phyloP scores from a whole-genome alignment of 1,139 yeast genomes.

The Suhomyces yuchorum region DNA sequence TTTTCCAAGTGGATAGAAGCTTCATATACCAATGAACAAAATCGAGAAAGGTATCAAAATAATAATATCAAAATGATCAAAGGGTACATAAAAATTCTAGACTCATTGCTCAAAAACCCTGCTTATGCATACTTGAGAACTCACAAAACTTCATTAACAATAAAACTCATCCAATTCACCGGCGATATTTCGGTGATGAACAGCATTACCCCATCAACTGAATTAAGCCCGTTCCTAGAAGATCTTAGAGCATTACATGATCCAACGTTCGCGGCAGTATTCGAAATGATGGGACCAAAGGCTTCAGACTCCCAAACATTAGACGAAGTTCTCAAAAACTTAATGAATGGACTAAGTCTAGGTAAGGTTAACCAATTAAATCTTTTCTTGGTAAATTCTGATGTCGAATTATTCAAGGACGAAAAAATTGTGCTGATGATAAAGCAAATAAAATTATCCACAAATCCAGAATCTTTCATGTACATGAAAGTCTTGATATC shows the following conservation, averaged over 20 bases:
- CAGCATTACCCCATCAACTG: neutral
- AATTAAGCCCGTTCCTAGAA: constrained; percentile 7
- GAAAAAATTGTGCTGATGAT: constrained; percentile 8
- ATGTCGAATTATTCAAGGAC: constrained; percentile 2
- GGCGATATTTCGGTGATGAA: constrained; percentile 1
- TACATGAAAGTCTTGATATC: constrained; percentile 12
- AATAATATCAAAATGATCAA: constrained; percentile 27
- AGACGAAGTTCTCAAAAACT: neutral
- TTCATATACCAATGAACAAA: constrained; percentile 16
- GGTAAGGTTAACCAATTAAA: constrained; percentile 6
- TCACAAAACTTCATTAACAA: constrained; percentile 11
- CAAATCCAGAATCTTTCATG: constrained; percentile 8
- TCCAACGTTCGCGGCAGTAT: neutral
- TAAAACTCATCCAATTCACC: constrained; percentile 14
- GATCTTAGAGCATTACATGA: constrained; percentile 6
- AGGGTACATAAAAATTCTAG: constrained; percentile 28
- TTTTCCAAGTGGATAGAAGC: constrained; percentile 29
- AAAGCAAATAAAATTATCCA: constrained; percentile 7
- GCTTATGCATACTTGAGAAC: constrained; percentile 4
- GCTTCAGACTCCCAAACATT: neutral
- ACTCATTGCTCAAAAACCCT: constrained; percentile 8
- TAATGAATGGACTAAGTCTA: neutral
- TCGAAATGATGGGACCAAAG: neutral
- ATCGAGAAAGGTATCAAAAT: constrained; percentile 16
- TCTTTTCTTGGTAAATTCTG: constrained; percentile 5